Evolutionary conservation across 345 rosid genomes (phyloP), one percentile per base, ranked within the genome.

Genomic region (Pistacia atlantica): DNA sequence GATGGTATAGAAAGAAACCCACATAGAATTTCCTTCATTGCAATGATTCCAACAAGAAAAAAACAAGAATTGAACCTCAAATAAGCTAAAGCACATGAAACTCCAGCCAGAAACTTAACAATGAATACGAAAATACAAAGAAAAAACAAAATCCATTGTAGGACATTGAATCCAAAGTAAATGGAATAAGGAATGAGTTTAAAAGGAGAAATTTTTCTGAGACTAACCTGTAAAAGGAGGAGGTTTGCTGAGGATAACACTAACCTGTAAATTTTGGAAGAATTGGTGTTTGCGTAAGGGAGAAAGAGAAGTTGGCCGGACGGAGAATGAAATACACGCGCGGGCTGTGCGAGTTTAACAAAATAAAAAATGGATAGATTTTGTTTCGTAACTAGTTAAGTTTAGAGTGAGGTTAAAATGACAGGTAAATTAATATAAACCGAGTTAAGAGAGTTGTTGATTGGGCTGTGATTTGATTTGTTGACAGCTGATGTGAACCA

Each of bases 301-400:
- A 13, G 14, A 33, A 52, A 13, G 71, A 52, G 35, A 16, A 55
- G 61, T 38, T 31, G 56, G 68, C 59, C 33, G 59, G 76, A 22
- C 63, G 77, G 77, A 74, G 71, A 65, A 22, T 8, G 52, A 20
- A 65, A 4, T 10, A 35, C 63, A 20, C 71, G 70, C 37, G 71
- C 71, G 38, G 37, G 25, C 51, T 54, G 35, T 22, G 71, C 14
- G 54, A 74, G 71, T 74, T 38, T 2, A 0, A 42, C 3, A 25
- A 17, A 72, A 37, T 71, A 8, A 22, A 5, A 72, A 42, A 20
- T 49, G 4, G 38, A 25, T 35, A 18, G 22, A 18, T 22, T 74
- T 52, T 54, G 35, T 18, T n/a, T 20, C 46, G 11, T 16, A 38
- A 61, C 57, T 28, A 11, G 59, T 46, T 73, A 22, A 17, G 28